Evolutionary conservation across 306 rosid species (phyloP).

Genomic region (Myrica gale): DNA sequence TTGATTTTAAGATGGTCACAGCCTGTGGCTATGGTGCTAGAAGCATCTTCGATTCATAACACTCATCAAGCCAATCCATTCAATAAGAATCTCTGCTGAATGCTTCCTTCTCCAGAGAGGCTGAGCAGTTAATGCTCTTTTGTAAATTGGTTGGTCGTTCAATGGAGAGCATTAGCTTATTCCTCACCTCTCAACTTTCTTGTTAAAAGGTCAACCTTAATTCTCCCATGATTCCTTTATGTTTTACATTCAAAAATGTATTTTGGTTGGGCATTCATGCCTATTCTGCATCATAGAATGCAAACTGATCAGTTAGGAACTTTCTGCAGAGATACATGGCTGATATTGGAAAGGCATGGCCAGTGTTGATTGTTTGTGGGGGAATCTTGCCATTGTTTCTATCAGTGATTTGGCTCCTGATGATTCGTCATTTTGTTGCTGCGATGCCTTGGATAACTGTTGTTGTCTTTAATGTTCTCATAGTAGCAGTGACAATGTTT

Average conservation of each 20-base stretch:
- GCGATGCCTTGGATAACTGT: slow-evolving; percentile 99
- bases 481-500: slow-evolving; percentile 77
- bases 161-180: no score
- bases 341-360: slow-evolving; percentile 95
- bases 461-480: slow-evolving; percentile 70
- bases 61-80: not conserved
- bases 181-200: not conserved
- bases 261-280: slow-evolving; percentile 12
- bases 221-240: not conserved
- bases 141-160: no score
- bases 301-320: slow-evolving; percentile 7
- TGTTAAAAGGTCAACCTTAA: not conserved
- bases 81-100: not conserved
- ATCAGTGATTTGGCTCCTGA: slow-evolving; percentile 87
- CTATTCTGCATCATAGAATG: slow-evolving; percentile 14
- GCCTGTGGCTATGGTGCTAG: not conserved
- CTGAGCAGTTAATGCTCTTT: no score
- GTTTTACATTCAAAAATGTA: not conserved
- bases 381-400: slow-evolving; percentile 86
- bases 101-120: not conserved
- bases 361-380: slow-evolving; percentile 92
- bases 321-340: slow-evolving; percentile 91
- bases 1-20: not conserved
- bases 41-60: not conserved
- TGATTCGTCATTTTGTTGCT: slow-evolving; percentile 92